These are phyloP conservation scores for Aureobasidium uvarum DNA, from an alignment of 2,329 filamentous ascomycete species.

Conservation along the genomic window DNA sequence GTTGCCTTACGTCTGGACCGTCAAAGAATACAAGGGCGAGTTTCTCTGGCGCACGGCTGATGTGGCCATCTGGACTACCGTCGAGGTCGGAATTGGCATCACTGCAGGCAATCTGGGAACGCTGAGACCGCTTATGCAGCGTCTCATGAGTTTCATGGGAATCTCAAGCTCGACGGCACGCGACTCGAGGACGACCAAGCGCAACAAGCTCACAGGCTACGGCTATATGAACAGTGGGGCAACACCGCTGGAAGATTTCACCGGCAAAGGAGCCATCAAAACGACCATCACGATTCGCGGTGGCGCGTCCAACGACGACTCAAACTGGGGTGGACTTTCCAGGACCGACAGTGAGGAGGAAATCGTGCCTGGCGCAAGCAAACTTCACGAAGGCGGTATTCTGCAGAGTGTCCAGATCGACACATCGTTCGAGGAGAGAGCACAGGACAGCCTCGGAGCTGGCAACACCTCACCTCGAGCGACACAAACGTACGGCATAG, in stretches of 20 bases:
- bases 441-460: background rate
- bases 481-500: background rate
- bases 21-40: conserved; percentile 43
- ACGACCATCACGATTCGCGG: conserved; percentile 16
- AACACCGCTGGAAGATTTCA: conserved; percentile 11
- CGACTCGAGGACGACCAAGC: background rate
- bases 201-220: background rate
- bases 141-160: conserved; percentile 13
- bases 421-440: conserved; percentile 5
- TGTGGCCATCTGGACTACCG: conserved; percentile 39
- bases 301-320: background rate
- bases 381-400: conserved; percentile 2
- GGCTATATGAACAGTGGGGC: conserved; percentile 1
- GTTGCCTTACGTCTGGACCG: conserved; percentile 44
- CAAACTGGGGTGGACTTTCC: conserved; percentile 6
- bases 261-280: conserved; percentile 1
- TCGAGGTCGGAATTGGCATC: conserved; percentile 39
- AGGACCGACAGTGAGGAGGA: conserved; percentile 19
- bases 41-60: conserved; percentile 48
- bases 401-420: conserved; percentile 18
- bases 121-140: conserved; percentile 48
- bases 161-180: background rate
- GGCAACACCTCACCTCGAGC: conserved; percentile 13
- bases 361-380: background rate
- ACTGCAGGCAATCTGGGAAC: conserved; percentile 51